phyloP scores from a whole-genome alignment of 2,329 filamentous ascomycete genomes.

The Phoma sp. region DNA sequence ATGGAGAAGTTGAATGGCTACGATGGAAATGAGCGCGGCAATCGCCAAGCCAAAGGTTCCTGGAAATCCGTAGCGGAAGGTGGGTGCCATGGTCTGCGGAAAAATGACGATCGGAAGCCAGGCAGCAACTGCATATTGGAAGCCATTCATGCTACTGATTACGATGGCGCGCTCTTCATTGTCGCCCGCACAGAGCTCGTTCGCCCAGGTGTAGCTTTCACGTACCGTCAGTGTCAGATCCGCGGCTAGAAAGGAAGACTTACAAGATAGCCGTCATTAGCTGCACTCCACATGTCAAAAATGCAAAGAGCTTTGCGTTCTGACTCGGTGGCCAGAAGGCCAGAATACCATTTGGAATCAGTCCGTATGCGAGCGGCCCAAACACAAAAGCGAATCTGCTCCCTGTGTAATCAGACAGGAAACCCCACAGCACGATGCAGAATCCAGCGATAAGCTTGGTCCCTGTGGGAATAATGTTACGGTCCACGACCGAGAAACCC shows the following conservation, averaged over 20 bases:
- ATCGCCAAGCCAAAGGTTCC: slow-evolving; percentile 1
- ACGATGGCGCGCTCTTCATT: slow-evolving; percentile 6
- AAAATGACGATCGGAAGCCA: slow-evolving; percentile 8
- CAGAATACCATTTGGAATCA: background rate
- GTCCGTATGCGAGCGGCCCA: slow-evolving; percentile 3
- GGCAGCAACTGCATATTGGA: slow-evolving; percentile 3
- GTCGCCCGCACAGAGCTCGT: slow-evolving; percentile 4
- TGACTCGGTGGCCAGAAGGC: slow-evolving; percentile 6
- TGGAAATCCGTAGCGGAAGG: slow-evolving; percentile 1
- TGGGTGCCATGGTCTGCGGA: slow-evolving; percentile 4
- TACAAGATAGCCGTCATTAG: slow-evolving; percentile 10
- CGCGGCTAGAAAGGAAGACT: background rate
- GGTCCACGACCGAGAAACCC: background rate
- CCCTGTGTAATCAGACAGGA: background rate
- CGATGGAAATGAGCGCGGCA: background rate
- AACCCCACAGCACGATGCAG: slow-evolving; percentile 6
- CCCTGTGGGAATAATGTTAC: slow-evolving; percentile 1
- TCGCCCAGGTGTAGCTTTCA: slow-evolving; percentile 2
- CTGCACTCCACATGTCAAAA: slow-evolving; percentile 4
- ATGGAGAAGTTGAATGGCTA: background rate
- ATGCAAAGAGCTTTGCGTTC: slow-evolving; percentile 3
- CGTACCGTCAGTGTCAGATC: background rate
- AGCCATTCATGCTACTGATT: slow-evolving; percentile 7
- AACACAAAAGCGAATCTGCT: slow-evolving; percentile 3
- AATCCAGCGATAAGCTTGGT: slow-evolving; percentile 2